Evolutionary conservation across 2,329 filamentous ascomycete genomes (phyloP), one percentile per base, ranked within the genome.

Genomic region (Hymenoscyphus occultus): DNA sequence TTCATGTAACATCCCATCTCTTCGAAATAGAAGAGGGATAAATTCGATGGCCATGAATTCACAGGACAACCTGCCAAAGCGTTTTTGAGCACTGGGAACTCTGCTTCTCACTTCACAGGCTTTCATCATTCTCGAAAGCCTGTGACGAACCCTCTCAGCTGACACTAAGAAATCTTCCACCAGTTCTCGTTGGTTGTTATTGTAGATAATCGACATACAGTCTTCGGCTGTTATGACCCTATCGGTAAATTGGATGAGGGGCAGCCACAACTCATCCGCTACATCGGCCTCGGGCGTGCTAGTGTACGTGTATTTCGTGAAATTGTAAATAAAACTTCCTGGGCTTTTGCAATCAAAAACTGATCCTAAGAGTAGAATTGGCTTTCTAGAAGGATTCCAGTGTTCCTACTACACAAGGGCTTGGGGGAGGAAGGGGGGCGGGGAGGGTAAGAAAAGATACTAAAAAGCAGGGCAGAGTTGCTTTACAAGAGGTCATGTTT

Each of bases 311-410:
- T n/a, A n/a, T n/a, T n/a, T n/a, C n/a, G n/a, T n/a, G n/a, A n/a
- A n/a, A n/a, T n/a, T n/a, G n/a, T n/a, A n/a, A n/a, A n/a, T n/a
- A n/a, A n/a, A n/a, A n/a, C n/a, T n/a, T n/a, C n/a, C 95, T 35
- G 98, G 84, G 32, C 92, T 97, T 84, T 98, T 97, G 42, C 3
- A n/a, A 45, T 45, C 42, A n/a, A n/a, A 45, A n/a, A 45, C 95
- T 75, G 91, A 96, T 61, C 95, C 95, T 28, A 98, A 84, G 35
- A 98, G 86, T 76, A 97, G 89, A 76, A 99, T 97, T 61, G 95
- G 95, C 71, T 93, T 88, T 81, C 98, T 93, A 35, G 86, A 88
- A 0, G 94, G 94, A 76, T 99, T 95, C 95, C 95, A 98, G 81
- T 98, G 96, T 84, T 98, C 98, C 76, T 28, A 28, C 22, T 28